phyloP scores from a whole-genome alignment of 495 filamentous ascomycete species.

The Penicillium paxilli region DNA sequence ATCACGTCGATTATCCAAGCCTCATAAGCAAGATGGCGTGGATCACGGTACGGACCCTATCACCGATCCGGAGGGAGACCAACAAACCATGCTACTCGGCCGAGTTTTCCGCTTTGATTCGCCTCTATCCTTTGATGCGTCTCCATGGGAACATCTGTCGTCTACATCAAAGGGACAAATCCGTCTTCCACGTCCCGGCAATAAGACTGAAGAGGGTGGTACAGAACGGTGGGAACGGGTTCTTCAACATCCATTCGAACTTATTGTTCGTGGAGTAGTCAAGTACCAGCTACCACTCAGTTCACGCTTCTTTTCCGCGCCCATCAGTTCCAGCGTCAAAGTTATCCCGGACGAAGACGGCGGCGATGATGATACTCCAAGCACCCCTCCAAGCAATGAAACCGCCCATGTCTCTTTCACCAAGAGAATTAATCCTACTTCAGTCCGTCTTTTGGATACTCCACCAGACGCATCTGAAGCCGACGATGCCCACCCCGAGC shows the following conservation, averaged over 20 bases:
- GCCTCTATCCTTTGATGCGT: constrained; percentile 81
- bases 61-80: constrained; percentile 60
- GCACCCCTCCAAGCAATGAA: constrained; percentile 23
- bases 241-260: constrained; percentile 83
- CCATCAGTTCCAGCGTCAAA: constrained; percentile 51
- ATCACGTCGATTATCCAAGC: constrained; percentile 3
- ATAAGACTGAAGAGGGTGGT: constrained; percentile 82
- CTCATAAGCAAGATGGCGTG: constrained; percentile 38
- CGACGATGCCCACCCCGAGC: constrained; percentile 4
- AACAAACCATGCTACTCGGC: constrained; percentile 86
- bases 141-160: constrained; percentile 68
- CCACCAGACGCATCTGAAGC: no score
- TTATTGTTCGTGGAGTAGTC: constrained; percentile 86
- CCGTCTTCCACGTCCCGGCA: constrained; percentile 78
- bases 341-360: constrained; percentile 49
- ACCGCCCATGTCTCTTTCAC: constrained; percentile 25
- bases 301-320: constrained; percentile 58
- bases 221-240: constrained; percentile 90
- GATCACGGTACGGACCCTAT: constrained; percentile 76
- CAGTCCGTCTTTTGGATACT: constrained; percentile 7
- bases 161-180: constrained; percentile 78
- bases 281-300: constrained; percentile 87
- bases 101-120: constrained; percentile 85
- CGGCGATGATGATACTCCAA: constrained; percentile 8
- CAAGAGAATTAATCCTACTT: background rate